phyloP scores from a whole-genome alignment of 331 rosid species.

The Dryas integrifolia region DNA sequence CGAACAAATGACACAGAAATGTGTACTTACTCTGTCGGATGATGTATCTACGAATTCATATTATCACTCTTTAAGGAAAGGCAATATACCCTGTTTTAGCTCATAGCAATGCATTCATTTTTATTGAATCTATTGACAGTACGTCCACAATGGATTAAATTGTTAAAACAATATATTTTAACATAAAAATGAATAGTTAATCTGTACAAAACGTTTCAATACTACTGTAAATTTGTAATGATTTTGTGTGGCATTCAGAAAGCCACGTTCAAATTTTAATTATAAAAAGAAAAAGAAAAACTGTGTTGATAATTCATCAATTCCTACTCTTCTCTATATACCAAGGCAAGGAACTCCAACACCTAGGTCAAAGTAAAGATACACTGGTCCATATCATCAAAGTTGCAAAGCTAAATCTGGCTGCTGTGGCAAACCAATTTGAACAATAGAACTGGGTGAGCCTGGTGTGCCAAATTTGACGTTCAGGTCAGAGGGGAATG shows the following conservation, averaged over 20 bases:
- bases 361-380: not conserved
- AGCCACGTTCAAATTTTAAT: not conserved
- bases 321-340: not conserved
- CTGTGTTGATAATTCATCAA: not conserved
- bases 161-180: slow-evolving; percentile 14
- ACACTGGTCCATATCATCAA: slow-evolving; percentile 34
- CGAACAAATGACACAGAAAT: no score
- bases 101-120: not conserved
- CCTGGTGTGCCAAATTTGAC: slow-evolving; percentile 39
- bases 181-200: not conserved
- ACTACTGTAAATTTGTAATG: slow-evolving; percentile 4
- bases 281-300: not conserved
- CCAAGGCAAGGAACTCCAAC: not conserved
- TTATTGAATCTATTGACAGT: not conserved
- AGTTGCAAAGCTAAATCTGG: slow-evolving; percentile 91
- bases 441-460: slow-evolving; percentile 46
- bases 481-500: slow-evolving; percentile 45
- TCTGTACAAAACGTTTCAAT: slow-evolving; percentile 25
- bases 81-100: no score
- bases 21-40: no score
- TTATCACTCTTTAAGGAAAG: no score
- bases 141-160: slow-evolving; percentile 15
- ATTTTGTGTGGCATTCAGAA: slow-evolving; percentile 15
- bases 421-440: slow-evolving; percentile 50
- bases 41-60: no score